Base-by-base conservation (phyloP, 2,329 filamentous ascomycete genomes). In the Alternaria angustiovoidea region DNA sequence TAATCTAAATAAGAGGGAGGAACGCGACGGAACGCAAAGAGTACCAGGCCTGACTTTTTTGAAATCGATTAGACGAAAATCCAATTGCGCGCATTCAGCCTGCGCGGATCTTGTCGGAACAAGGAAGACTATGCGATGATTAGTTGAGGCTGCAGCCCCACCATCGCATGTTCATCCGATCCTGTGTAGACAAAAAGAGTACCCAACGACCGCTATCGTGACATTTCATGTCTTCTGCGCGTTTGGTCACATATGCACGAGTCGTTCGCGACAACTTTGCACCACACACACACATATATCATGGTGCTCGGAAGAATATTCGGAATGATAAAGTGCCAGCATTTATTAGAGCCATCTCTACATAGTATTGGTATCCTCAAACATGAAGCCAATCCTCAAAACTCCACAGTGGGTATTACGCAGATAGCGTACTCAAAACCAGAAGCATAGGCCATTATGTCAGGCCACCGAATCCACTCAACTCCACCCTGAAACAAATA, bases 371-470 rank as follows among this genome's bases (percentile, higher is more conserved):
- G 32, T 36, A 36, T 36, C 14, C 12, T 36, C 22, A 20, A 36
- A 18, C 26, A 16, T 38, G 11, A 26, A 6, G 28, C 39, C 42
- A 47, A 34, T 52, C 48, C 53, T 57, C 32, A 16, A 39, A 43
- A 22, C n/a, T 38, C 48, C 56, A 47, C 54, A 43, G 34, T 42
- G 61, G 52, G 52, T 65, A 61, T 63, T 59, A 61, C 54, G 52
- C 61, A 56, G 57, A 48, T 46, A 55, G 43, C 57, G 34, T 44
- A 54, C 44, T 41, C 51, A 51, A 56, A 43, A 47, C 46, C 38
- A 59, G 51, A 48, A 32, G 51, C 52, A 41, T 46, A 34, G 43
- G 42, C 32, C 55, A 24, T 34, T 44, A 30, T 22, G 47, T 48
- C 32, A 43, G 47, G 36, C 34, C 30, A 41, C 42, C 42, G 7